Evolutionary conservation across 1,139 yeast species (phyloP).

Genomic region (Debaryomyces subglobosus): DNA sequence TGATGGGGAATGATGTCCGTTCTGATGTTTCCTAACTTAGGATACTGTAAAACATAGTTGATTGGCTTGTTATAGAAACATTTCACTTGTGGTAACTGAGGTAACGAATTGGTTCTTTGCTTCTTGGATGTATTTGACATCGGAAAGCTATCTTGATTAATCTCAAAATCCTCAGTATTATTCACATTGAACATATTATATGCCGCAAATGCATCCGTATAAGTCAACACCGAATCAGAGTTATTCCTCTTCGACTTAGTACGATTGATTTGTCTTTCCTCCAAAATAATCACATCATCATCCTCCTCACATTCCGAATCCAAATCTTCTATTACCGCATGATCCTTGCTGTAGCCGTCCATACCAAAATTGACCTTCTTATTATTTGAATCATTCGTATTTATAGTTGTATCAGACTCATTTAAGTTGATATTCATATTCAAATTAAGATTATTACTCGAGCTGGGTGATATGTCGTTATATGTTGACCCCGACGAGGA

Average conservation of each 20-base stretch:
- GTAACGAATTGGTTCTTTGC: constrained; percentile 69
- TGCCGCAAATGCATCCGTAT: constrained; percentile 46
- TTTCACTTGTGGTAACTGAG: constrained; percentile 64
- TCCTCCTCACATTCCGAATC: constrained; percentile 40
- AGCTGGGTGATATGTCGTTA: constrained; percentile 12
- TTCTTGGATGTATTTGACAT: constrained; percentile 33
- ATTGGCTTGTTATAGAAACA: constrained; percentile 48
- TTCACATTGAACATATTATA: constrained; percentile 48
- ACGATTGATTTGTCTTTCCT: constrained; percentile 31
- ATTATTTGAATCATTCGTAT: constrained; percentile 11
- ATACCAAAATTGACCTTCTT: constrained; percentile 3
- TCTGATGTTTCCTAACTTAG: constrained; percentile 48
- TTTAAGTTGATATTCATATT: constrained; percentile 10
- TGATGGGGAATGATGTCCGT: constrained; percentile 46
- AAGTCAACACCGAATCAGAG: constrained; percentile 42
- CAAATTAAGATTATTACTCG: constrained; percentile 8
- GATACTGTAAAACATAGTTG: constrained; percentile 41
- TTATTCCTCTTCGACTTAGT: constrained; percentile 36
- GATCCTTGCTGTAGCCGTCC: constrained; percentile 8
- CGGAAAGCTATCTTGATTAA: constrained; percentile 16
- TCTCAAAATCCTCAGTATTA: constrained; percentile 20
- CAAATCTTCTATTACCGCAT: constrained; percentile 24
- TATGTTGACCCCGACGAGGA: constrained; percentile 13
- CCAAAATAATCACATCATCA: constrained; percentile 40
- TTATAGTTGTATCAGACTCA: constrained; percentile 11